Base-by-base conservation (phyloP, 2,329 filamentous ascomycete species). In the Triangularia setosa region DNA sequence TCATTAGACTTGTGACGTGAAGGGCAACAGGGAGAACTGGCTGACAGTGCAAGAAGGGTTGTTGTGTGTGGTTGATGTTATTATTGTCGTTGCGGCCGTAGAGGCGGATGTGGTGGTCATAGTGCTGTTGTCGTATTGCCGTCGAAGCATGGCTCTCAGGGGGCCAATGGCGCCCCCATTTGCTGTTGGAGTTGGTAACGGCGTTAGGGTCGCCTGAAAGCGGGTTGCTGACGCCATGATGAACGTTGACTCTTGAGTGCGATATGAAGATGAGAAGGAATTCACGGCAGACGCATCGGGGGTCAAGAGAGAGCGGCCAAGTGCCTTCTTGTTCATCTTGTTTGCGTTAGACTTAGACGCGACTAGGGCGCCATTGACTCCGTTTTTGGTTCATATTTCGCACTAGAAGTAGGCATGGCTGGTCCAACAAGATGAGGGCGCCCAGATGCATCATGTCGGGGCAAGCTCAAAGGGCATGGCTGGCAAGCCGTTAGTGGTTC, bases 341-440 rank as follows among this genome's bases (percentile, higher is more conserved):
- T 48, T 12, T 16, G 14, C 5, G 40, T 48, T 48, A 48, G 4
- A 4, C 40, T 5, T 12, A n/a, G 14, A 16, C 14, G 18, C 14
- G 2, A 21, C 44, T 16, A 52, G 44, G 3, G 5, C n/a, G 28
- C 30, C 14, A 27, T 12, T 40, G 16, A 21, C 27, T 44, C 52
- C 54, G 27, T 54, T 53, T 56, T 33, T 24, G 23, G 55, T 27
- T 12, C 27, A 21, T 57, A 4, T 12, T 40, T 21, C 9, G 24
- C 25, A 59, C 27, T 24, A 55, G 30, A 62, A 64, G 25, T 33
- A 58, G 27, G 23, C 35, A 61, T 52, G 21, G 44, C 25, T 23
- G 21, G 25, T n/a, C n/a, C n/a, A 25, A 57, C 52, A 57, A 61
- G 40, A 7, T 40, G 16, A 40, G 33, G 33, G 9, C 28, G 12